Percentiles rank a stretch among this genome's conserved stretches.
phyloP scores from a whole-genome alignment of 306 rosid genomes.

The Coriaria nepalensis region DNA sequence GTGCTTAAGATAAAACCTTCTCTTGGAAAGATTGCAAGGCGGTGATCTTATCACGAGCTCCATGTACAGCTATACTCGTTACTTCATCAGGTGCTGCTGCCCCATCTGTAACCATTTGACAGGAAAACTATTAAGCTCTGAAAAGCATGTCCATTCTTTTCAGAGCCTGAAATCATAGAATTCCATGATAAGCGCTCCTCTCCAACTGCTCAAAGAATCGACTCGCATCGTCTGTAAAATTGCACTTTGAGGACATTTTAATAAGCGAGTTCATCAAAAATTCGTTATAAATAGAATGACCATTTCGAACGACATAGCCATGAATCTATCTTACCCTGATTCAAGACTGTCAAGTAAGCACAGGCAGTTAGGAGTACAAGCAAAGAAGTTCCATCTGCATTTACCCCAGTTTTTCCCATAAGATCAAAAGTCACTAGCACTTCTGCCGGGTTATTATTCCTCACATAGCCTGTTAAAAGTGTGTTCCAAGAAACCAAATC shows the following conservation, averaged over 20 bases:
- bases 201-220: slow-evolving; percentile 26
- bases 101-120: slow-evolving; percentile 32
- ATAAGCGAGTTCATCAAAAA: slow-evolving; percentile 38
- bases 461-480: slow-evolving; percentile 31
- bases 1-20: slow-evolving; percentile 32
- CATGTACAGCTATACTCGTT: slow-evolving; percentile 29
- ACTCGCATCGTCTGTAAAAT: slow-evolving; percentile 23
- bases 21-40: slow-evolving; percentile 34
- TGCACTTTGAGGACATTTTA: slow-evolving; percentile 45
- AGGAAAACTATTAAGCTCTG: slow-evolving; percentile 35
- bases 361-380: slow-evolving; percentile 35
- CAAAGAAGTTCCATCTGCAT: slow-evolving; percentile 41
- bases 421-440: slow-evolving; percentile 21
- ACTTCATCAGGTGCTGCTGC: slow-evolving; percentile 38
- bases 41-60: slow-evolving; percentile 36
- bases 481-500: slow-evolving; percentile 46
- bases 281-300: slow-evolving; percentile 15
- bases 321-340: slow-evolving; percentile 37
- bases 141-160: slow-evolving; percentile 33
- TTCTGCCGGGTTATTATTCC: slow-evolving; percentile 19
- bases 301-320: slow-evolving; percentile 26
- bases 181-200: slow-evolving; percentile 47
- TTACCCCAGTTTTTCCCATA: slow-evolving; percentile 22
- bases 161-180: slow-evolving; percentile 47
- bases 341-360: slow-evolving; percentile 30